Conservation (phyloP, 441 rosid species). For the Iberis amara region DNA sequence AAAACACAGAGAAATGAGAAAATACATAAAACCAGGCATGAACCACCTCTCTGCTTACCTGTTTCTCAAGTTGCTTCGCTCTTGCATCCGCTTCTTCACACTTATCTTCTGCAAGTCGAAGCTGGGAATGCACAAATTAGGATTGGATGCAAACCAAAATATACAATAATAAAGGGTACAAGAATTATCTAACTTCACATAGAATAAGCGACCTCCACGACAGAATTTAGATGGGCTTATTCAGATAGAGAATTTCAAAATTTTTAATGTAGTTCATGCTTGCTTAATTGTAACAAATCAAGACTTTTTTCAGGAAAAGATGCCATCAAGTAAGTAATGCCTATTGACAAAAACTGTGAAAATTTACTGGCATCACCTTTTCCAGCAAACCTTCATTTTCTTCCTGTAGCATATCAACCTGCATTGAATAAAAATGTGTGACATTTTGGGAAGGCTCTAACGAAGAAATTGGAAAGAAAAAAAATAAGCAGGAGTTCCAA, state of each 20-base stretch:
- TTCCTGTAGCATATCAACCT: constrained; percentile 67
- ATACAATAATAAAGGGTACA: not conserved
- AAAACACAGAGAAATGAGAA: not conserved
- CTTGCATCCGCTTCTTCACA: constrained; percentile 65
- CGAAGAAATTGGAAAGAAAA: not conserved
- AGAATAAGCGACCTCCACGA: no score
- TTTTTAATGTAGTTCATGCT: no score
- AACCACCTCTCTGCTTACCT: constrained; percentile 30
- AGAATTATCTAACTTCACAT: no score
- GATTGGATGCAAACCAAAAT: constrained; percentile 25
- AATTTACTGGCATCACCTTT: constrained; percentile 47
- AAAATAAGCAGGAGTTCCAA: constrained; percentile 1
- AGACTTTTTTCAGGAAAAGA: no score
- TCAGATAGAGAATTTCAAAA: no score
- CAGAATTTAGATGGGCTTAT: no score
- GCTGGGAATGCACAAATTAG: constrained; percentile 51
- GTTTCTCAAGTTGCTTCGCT: constrained; percentile 56
- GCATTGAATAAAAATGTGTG: constrained; percentile 26
- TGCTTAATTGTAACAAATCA: no score
- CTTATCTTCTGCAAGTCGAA: constrained; percentile 66
- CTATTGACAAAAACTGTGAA: constrained; percentile 18
- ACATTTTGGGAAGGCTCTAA: constrained; percentile 11
- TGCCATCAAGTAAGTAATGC: not conserved
- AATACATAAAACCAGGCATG: constrained; percentile 17
- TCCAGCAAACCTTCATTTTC: constrained; percentile 60